phyloP scores from a whole-genome alignment of 2,329 filamentous ascomycete genomes.

The Penicillium frequentans region DNA sequence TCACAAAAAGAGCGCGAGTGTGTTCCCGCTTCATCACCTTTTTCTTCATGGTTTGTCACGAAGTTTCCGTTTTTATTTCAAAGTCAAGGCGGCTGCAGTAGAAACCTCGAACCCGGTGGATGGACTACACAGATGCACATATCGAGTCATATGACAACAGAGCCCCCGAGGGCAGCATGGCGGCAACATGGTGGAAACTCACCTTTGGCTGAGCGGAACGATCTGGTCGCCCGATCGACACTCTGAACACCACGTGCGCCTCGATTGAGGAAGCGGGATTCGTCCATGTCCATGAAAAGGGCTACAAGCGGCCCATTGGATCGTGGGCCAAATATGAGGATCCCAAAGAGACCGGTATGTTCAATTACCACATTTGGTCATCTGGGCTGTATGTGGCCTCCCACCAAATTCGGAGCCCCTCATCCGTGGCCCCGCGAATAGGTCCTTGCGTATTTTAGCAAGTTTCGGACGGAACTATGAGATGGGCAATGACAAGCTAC shows the following conservation, averaged over 20 bases:
- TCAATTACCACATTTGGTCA: conserved; percentile 15
- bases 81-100: background rate
- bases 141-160: background rate
- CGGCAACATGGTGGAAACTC: background rate
- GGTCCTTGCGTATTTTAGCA: conserved; percentile 1
- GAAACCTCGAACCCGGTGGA: conserved; percentile 1
- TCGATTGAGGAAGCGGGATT: conserved; percentile 27
- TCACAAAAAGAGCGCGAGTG: conserved; percentile 5
- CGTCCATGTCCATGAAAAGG: conserved; percentile 25
- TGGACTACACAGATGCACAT: conserved; percentile 5
- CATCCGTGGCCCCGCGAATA: conserved; percentile 1
- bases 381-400: conserved; percentile 19
- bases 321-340: conserved; percentile 25
- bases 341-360: conserved; percentile 41
- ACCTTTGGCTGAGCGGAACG: conserved; percentile 12
- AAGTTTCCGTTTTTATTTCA: no score
- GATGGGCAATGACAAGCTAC: background rate
- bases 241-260: conserved; percentile 14
- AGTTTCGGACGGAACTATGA: background rate
- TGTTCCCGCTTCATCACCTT: no score
- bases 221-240: background rate
- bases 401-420: conserved; percentile 13
- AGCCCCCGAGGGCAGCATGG: no score
- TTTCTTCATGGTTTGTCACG: no score
- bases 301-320: conserved; percentile 25